Percentiles rank a stretch among this genome's conserved stretches.
Evolutionary conservation across 164 flowering plant genomes (phyloP).

Genomic region (Tetrastigma voinierianum): DNA sequence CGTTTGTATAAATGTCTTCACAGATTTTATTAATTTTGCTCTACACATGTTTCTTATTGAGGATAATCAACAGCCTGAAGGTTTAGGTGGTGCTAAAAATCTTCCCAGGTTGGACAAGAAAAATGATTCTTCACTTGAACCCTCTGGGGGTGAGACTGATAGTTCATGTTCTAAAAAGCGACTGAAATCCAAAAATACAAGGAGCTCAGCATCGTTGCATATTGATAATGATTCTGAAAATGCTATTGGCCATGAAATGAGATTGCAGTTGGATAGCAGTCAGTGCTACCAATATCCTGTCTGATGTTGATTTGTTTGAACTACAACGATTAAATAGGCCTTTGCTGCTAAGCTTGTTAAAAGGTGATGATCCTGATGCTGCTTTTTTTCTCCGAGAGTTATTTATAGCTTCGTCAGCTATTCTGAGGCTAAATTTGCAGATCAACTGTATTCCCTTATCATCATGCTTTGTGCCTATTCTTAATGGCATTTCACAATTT

Average conservation of each 20-base stretch:
- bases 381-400: conserved; percentile 61
- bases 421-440: conserved; percentile 50
- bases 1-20: conserved; percentile 28
- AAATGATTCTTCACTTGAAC: conserved; percentile 10
- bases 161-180: conserved; percentile 8
- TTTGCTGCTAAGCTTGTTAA: conserved; percentile 47
- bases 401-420: conserved; percentile 62
- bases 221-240: conserved; percentile 12
- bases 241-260: conserved; percentile 9
- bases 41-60: conserved; percentile 32
- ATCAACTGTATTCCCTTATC: conserved; percentile 19
- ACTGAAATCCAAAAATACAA: conserved; percentile 14
- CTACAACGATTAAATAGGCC: conserved; percentile 31
- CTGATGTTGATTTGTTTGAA: conserved; percentile 31
- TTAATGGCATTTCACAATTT: conserved; percentile 44
- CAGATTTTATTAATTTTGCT: conserved; percentile 31
- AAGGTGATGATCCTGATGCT: conserved; percentile 56
- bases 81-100: conserved; percentile 13
- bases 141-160: conserved; percentile 4
- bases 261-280: conserved; percentile 12
- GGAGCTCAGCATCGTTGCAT: conserved; percentile 10
- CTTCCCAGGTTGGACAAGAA: conserved; percentile 8
- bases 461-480: conserved; percentile 32
- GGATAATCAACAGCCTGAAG: conserved; percentile 19
- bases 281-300: conserved; percentile 21